Percentiles rank a stretch among this genome's conserved stretches.
phyloP scores from a whole-genome alignment of 257 asterid species.

The Penstemon davidsonii region DNA sequence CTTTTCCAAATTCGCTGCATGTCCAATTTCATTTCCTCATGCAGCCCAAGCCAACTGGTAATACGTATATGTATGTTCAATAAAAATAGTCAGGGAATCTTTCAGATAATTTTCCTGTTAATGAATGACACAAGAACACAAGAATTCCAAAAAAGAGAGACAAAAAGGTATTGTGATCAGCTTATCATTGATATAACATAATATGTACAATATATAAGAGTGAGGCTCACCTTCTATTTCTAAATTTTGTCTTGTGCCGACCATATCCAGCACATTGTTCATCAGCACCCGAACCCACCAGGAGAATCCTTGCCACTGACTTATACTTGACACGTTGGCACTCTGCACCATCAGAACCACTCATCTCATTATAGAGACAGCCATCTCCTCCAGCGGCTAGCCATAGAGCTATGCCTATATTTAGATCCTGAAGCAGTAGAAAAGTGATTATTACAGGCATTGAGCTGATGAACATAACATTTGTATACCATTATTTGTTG shows the following conservation, averaged over 20 bases:
- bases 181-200: neutral
- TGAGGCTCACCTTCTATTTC: conserved; percentile 59
- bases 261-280: conserved; percentile 99
- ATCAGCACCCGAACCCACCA: conserved; percentile 97
- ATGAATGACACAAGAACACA: neutral
- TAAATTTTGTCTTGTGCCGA: conserved; percentile 86
- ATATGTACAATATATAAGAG: conserved; percentile 6
- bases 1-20: conserved; percentile 99
- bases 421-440: conserved; percentile 67
- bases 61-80: neutral
- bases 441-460: neutral
- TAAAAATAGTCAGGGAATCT: neutral
- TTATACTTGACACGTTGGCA: conserved; percentile 52
- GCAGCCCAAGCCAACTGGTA: conserved; percentile 80
- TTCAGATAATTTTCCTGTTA: no score
- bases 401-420: conserved; percentile 95
- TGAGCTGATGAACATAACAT: neutral
- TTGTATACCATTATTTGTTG: neutral
- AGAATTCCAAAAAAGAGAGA: neutral
- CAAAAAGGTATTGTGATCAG: neutral
- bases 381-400: conserved; percentile 94
- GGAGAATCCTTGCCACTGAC: conserved; percentile 73
- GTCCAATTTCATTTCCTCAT: conserved; percentile 91
- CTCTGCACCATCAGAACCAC: conserved; percentile 18
- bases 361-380: conserved; percentile 50